A percentile compares a stretch with the other conserved stretches of the same genome.
Evolutionary conservation across 805 yeast genomes (phyloP).

Genomic region (Yarrowia sp.): DNA sequence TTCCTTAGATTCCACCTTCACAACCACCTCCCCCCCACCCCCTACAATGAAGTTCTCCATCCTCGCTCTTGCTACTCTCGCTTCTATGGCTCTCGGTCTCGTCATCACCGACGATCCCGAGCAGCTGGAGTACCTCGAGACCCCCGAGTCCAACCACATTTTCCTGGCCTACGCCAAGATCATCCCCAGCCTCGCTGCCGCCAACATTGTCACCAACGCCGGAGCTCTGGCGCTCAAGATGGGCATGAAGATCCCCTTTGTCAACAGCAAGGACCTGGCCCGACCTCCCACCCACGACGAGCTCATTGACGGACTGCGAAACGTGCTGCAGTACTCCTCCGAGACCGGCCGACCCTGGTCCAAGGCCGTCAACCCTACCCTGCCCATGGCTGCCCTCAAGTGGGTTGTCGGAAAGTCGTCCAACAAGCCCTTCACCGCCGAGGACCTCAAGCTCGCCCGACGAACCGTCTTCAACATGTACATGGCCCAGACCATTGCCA

Average conservation of each 20-base stretch:
- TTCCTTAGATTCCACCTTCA: background rate
- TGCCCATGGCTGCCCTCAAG: conserved; percentile 3
- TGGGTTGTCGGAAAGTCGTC: background rate
- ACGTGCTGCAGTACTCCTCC: background rate
- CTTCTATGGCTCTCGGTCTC: conserved; percentile 1
- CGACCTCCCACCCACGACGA: conserved; percentile 4
- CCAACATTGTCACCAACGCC: conserved; percentile 13
- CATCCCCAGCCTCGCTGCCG: conserved; percentile 12
- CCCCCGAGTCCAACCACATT: background rate
- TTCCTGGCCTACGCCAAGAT: conserved; percentile 9
- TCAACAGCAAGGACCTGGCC: conserved; percentile 1
- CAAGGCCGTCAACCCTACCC: conserved; percentile 6
- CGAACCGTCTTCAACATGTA: conserved; percentile 19
- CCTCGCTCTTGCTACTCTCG: background rate
- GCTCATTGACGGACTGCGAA: background rate
- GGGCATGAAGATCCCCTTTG: conserved; percentile 10
- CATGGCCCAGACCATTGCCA: conserved; percentile 20
- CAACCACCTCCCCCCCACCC: background rate
- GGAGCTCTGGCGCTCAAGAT: conserved; percentile 2
- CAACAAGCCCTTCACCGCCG: conserved; percentile 3
- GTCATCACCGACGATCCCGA: conserved; percentile 10
- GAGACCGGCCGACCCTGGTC: conserved; percentile 7
- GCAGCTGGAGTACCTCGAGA: conserved; percentile 4
- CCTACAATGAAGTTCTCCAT: conserved; percentile 1
- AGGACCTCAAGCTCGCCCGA: conserved; percentile 8